Conservation (phyloP, 495 filamentous ascomycete species). For the Hypomontagnella monticulosa region DNA sequence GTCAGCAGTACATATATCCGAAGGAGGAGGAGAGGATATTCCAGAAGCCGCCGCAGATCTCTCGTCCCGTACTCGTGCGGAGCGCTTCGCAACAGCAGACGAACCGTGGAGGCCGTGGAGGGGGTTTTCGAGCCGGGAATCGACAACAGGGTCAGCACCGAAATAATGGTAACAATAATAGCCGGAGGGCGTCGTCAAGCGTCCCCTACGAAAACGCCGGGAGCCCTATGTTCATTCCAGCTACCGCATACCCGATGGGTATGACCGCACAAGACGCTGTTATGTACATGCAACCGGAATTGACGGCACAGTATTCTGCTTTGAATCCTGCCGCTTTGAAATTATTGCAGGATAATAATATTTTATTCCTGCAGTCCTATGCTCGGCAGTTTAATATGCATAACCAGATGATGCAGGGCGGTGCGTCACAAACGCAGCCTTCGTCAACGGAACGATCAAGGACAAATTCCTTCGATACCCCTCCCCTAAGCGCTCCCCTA, state of each 20-base stretch:
- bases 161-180: conserved; percentile 47
- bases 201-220: conserved; percentile 36
- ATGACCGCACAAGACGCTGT: conserved; percentile 50
- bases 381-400: conserved; percentile 57
- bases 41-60: conserved; percentile 70
- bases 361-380: conserved; percentile 58
- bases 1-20: conserved; percentile 85
- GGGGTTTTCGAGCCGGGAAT: conserved; percentile 63
- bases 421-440: conserved; percentile 53
- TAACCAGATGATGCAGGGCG: conserved; percentile 54
- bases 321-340: conserved; percentile 48
- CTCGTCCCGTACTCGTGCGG: conserved; percentile 58
- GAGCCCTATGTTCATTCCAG: conserved; percentile 43
- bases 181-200: conserved; percentile 43
- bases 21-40: conserved; percentile 81
- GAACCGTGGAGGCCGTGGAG: conserved; percentile 64
- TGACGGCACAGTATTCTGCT: conserved; percentile 52
- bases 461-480: conserved; percentile 63
- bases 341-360: conserved; percentile 52
- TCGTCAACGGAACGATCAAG: conserved; percentile 57
- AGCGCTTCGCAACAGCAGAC: conserved; percentile 61
- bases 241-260: conserved; percentile 34
- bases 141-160: conserved; percentile 65
- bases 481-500: conserved; percentile 60
- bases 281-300: conserved; percentile 61